Evolutionary conservation across 345 rosid genomes (phyloP).

Genomic region (Eutrema yunnanense): DNA sequence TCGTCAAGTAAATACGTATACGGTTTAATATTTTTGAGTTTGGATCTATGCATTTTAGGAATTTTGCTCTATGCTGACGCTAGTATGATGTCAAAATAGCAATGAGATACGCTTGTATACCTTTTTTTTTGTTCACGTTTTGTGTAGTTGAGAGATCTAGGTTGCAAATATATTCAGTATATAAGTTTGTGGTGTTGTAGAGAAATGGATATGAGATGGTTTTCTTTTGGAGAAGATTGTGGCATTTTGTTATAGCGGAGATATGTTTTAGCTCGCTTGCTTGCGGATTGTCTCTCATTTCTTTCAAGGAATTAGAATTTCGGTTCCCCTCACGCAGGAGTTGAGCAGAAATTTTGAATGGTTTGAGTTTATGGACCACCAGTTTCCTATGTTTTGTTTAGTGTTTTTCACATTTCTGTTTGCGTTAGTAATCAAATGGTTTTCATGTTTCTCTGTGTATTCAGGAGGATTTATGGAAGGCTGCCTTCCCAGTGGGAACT

Average conservation of each 20-base stretch:
- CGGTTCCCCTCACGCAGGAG: neutral
- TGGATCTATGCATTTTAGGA: neutral
- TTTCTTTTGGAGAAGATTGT: neutral
- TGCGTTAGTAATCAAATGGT: neutral
- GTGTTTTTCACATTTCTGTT: neutral
- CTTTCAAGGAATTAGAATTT: neutral
- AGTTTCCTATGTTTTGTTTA: neutral
- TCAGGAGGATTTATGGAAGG: conserved; percentile 90
- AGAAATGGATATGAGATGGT: neutral
- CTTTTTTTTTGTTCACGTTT: neutral
- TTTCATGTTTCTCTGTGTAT: conserved; percentile 14
- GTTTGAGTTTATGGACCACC: no score
- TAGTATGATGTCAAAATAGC: neutral
- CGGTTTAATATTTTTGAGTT: neutral
- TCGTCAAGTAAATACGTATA: neutral
- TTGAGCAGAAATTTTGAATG: neutral
- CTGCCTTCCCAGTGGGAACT: conserved; percentile 75
- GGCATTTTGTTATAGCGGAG: neutral
- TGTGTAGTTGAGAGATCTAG: neutral
- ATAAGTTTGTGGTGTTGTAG: neutral
- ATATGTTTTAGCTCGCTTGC: neutral
- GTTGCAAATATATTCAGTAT: neutral
- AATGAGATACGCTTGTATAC: neutral
- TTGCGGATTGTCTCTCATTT: neutral
- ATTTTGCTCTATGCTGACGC: neutral